Percentiles rank a stretch among this genome's conserved stretches.
These are phyloP conservation scores for Gracilaria domingensis DNA, from an alignment of 23 red algal species.

Conservation along the genomic window DNA sequence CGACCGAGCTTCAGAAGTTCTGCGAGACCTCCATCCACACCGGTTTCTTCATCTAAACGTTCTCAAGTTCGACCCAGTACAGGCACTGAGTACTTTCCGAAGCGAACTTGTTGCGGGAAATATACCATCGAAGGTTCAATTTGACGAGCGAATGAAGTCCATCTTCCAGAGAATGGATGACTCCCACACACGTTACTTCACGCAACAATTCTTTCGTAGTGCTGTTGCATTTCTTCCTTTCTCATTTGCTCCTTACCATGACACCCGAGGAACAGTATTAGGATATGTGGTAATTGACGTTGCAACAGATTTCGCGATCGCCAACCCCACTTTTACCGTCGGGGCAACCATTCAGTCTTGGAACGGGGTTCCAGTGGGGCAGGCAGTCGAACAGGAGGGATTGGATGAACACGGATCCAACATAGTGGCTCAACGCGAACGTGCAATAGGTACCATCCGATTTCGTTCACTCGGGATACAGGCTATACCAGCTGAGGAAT, in stretches of 20 bases:
- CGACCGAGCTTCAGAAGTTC: not conserved
- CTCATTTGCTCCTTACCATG: not conserved
- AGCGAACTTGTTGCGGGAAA: not conserved
- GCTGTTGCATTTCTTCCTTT: not conserved
- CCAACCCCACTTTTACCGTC: not conserved
- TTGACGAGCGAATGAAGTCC: slow-evolving; percentile 7
- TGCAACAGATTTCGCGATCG: not conserved
- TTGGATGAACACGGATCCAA: slow-evolving; percentile 7
- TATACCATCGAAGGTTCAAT: slow-evolving; percentile 18
- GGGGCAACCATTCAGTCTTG: not conserved
- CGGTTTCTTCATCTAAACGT: slow-evolving; percentile 12
- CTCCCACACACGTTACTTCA: slow-evolving; percentile 18
- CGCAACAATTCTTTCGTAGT: not conserved
- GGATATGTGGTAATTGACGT: not conserved
- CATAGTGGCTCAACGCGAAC: not conserved
- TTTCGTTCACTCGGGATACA: not conserved
- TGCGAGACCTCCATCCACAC: slow-evolving; percentile 32
- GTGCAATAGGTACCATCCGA: not conserved
- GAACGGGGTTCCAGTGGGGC: not conserved
- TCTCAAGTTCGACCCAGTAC: slow-evolving; percentile 13
- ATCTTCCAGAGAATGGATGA: slow-evolving; percentile 16
- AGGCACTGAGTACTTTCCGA: not conserved
- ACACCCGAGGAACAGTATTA: not conserved
- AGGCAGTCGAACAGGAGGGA: not conserved
- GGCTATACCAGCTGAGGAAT: not conserved